A percentile compares a stretch with the other conserved stretches of the same genome.
Evolutionary conservation across 306 rosid genomes (phyloP).

Genomic region (Pterocarpus santalinus): DNA sequence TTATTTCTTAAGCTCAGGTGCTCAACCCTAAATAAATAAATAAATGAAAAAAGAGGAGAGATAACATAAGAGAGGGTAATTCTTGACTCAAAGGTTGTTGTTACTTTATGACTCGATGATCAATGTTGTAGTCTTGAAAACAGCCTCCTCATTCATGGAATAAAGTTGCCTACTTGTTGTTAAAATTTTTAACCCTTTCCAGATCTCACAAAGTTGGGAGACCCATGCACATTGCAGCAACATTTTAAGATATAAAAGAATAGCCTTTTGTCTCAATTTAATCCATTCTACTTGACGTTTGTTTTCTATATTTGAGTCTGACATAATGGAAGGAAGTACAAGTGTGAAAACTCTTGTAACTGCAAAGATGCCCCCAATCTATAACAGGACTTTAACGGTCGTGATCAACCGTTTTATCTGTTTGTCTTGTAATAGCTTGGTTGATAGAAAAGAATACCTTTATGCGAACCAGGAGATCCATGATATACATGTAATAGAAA

Average conservation of each 20-base stretch:
- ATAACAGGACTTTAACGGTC: slow-evolving; percentile 48
- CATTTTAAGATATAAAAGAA: not conserved
- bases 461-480: slow-evolving; percentile 38
- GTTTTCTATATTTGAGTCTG: slow-evolving; percentile 42
- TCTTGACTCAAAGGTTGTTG: not conserved
- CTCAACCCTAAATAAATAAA: not conserved
- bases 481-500: not conserved
- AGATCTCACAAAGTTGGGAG: not conserved
- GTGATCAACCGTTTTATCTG: slow-evolving; percentile 34
- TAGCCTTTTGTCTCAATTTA: not conserved
- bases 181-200: not conserved
- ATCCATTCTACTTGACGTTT: slow-evolving; percentile 28
- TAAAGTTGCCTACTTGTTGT: not conserved
- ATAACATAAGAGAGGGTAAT: not conserved
- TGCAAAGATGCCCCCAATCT: slow-evolving; percentile 38
- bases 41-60: not conserved
- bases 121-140: not conserved
- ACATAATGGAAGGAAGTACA: slow-evolving; percentile 51
- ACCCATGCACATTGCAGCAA: not conserved
- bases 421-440: slow-evolving; percentile 46
- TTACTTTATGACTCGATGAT: not conserved
- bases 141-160: not conserved
- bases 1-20: not conserved
- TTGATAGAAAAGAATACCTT: slow-evolving; percentile 37
- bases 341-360: slow-evolving; percentile 27